Base-by-base conservation (phyloP, 352 stramenopile species). In the Globisporangium viniferum region DNA sequence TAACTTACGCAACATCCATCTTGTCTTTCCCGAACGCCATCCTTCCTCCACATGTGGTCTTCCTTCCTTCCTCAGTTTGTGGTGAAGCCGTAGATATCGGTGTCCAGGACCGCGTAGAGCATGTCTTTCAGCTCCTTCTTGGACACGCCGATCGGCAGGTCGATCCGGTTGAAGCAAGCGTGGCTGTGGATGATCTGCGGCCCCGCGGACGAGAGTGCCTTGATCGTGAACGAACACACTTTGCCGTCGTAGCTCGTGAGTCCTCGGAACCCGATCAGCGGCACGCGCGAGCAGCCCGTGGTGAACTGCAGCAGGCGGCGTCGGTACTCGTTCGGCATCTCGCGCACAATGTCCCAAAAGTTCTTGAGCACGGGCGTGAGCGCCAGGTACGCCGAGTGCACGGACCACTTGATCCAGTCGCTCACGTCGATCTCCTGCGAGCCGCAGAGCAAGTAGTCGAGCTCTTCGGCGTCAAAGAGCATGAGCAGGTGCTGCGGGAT, bases 401-500 rank as follows among this genome's bases (percentile, higher is more conserved):
- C 62, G 31, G 95, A 97, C 69, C 98, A 74, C 46, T 77, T 73
- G 73, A 92, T 84, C 97, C 97, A 99, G 73, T 99, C 95, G 15
- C 92, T 77, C 58, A 99, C 94, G 60, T 98, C 87, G 70, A 99
- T 98, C 70, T 88, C 80, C 0, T 94, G 88, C 35, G 98, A 83
- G 20, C 97, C 97, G 66, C 95, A 98, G 73, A 99, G 91, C 6
- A 99, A 63, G 44, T 99, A 84, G 68, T 99, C 97, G 10, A 99
- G 73, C 77, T 99, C 96, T 79, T 99, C 94, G 65, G 97, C 97
- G 77, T 99, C 97, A 77, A 99, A 99, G 15, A 98, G 80, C 59
- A 93, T 92, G 24, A 99, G 74, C 15, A 98, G 77, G 6, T 94
- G 79, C 71, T 92, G 85, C 12, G 97, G 97, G 49, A 99, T 91